A percentile compares a stretch with the other conserved stretches of the same genome.
These are phyloP conservation scores for Camptophora hylomeconis DNA, from an alignment of 2,329 filamentous ascomycete genomes.

Conservation along the genomic window DNA sequence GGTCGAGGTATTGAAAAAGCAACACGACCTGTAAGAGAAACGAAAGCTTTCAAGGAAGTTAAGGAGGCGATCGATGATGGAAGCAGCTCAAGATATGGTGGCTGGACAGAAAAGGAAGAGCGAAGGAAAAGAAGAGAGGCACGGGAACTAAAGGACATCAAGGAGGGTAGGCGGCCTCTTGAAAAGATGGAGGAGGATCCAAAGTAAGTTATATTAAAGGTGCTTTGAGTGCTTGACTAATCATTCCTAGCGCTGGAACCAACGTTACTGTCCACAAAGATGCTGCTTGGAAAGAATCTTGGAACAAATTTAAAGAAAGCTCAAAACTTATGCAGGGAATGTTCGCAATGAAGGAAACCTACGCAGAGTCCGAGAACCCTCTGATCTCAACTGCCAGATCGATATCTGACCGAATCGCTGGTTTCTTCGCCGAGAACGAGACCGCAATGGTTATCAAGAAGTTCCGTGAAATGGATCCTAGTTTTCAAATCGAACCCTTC, in stretches of 20 bases:
- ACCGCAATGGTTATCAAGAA: slow-evolving; percentile 96
- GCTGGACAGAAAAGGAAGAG: slow-evolving; percentile 95
- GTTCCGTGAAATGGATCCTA: slow-evolving; percentile 89
- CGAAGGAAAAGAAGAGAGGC: slow-evolving; percentile 65
- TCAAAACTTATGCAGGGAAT: slow-evolving; percentile 79
- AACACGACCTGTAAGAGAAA: slow-evolving; percentile 87
- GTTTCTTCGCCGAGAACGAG: slow-evolving; percentile 98
- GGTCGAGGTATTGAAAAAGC: slow-evolving; percentile 82
- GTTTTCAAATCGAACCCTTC: slow-evolving; percentile 91
- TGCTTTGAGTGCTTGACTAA: slow-evolving; percentile 20
- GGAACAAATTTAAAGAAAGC: slow-evolving; percentile 85
- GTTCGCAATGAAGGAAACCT: slow-evolving; percentile 73
- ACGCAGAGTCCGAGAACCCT: slow-evolving; percentile 95
- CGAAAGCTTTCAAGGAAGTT: slow-evolving; percentile 82
- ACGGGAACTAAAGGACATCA: slow-evolving; percentile 50
- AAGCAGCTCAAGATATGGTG: slow-evolving; percentile 87
- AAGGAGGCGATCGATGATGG: slow-evolving; percentile 96
- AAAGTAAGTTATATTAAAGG: slow-evolving; percentile 48
- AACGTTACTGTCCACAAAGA: slow-evolving; percentile 95
- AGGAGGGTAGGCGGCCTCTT: slow-evolving; percentile 35
- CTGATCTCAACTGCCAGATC: slow-evolving; percentile 83
- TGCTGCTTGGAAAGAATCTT: slow-evolving; percentile 94
- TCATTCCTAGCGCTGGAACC: slow-evolving; percentile 61
- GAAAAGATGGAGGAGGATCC: slow-evolving; percentile 71
- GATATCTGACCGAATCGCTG: slow-evolving; percentile 82